Evolutionary conservation across 2,329 filamentous ascomycete species (phyloP).

Genomic region (Colletotrichum caudatum): DNA sequence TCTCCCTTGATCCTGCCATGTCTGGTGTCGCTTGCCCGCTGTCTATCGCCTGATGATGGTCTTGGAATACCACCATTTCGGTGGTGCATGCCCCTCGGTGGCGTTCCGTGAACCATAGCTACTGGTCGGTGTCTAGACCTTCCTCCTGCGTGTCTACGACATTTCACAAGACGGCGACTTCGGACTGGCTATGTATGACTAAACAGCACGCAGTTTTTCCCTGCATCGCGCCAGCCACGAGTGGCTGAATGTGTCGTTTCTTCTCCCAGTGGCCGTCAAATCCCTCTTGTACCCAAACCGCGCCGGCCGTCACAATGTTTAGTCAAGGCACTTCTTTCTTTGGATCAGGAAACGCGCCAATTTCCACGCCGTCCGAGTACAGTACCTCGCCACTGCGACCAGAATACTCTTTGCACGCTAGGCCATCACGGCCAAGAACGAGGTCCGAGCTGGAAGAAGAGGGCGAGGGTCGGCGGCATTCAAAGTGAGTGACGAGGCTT

Average conservation of each 20-base stretch:
- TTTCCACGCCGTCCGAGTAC: background rate
- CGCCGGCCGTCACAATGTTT: slow-evolving; percentile 7
- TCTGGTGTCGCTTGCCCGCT: slow-evolving; percentile 14
- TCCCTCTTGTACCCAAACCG: background rate
- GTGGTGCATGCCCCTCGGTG: background rate
- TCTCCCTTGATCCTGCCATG: slow-evolving; percentile 27
- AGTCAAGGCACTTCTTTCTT: slow-evolving; percentile 16
- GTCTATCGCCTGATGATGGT: background rate
- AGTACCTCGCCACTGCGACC: slow-evolving; percentile 7
- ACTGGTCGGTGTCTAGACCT: slow-evolving; percentile 9
- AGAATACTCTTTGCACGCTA: slow-evolving; percentile 13
- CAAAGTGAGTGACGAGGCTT: slow-evolving; percentile 22
- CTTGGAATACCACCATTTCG: slow-evolving; percentile 2
- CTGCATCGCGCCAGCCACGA: slow-evolving; percentile 21
- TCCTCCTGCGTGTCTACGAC: slow-evolving; percentile 35
- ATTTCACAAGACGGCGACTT: slow-evolving; percentile 19
- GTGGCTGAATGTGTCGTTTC: slow-evolving; percentile 27
- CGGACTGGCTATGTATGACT: background rate
- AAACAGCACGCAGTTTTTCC: slow-evolving; percentile 16
- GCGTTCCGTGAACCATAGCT: background rate
- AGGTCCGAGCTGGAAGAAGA: slow-evolving; percentile 19
- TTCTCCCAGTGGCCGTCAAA: slow-evolving; percentile 30
- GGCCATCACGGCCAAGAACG: slow-evolving; percentile 6
- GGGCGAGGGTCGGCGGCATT: slow-evolving; percentile 1
- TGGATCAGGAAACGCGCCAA: slow-evolving; percentile 5